Evolutionary conservation across 1,139 yeast species (phyloP), one percentile per base, ranked within the genome.

Genomic region (Hemisphaericaspora xylofermentans): DNA sequence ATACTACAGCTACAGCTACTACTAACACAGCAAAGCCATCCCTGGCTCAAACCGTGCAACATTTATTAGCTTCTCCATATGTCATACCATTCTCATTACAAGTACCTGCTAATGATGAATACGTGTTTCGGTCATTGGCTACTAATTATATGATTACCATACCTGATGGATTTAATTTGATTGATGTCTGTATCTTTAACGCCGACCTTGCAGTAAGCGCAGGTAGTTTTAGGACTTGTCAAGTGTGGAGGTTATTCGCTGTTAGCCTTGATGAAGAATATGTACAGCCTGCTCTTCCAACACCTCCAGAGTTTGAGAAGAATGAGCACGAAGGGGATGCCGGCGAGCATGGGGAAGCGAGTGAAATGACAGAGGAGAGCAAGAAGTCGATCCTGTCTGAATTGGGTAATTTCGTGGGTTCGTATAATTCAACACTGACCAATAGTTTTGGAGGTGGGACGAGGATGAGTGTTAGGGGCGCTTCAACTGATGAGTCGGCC

Each of bases 201-300:
- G 78, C 88, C 1, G 64, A 68, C 26, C 68, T 78, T 3, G 88
- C 91, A 1, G 75, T 74, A 0, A 64, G 71, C 35, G 83, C 74
- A 1, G 72, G 73, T 12, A 62, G 72, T 41, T 69, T 66, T 44
- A 63, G 88, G 42, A 84, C 83, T 39, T 71, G 84, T 39, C 89
- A 84, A 55, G 72, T 82, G 0, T 86, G 95, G 95, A 64, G 74
- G 43, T 71, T 83, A n/a, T 61, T 86, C 3, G 78, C 78, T 2
- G 77, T 75, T 14, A 71, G 83, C 12, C 60, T 84, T 2, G 66
- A 68, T 12, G 77, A 80, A 54, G 79, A 78, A 30, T 41, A 35
- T 8, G 36, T 35, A 16, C 44, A 43, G 27, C 27, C n/a, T n/a
- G n/a, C n/a, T n/a, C n/a, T n/a, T n/a, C n/a, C n/a, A n/a, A n/a